Base-by-base conservation (phyloP, 345 rosid species). In the Moricandia moricandioides region DNA sequence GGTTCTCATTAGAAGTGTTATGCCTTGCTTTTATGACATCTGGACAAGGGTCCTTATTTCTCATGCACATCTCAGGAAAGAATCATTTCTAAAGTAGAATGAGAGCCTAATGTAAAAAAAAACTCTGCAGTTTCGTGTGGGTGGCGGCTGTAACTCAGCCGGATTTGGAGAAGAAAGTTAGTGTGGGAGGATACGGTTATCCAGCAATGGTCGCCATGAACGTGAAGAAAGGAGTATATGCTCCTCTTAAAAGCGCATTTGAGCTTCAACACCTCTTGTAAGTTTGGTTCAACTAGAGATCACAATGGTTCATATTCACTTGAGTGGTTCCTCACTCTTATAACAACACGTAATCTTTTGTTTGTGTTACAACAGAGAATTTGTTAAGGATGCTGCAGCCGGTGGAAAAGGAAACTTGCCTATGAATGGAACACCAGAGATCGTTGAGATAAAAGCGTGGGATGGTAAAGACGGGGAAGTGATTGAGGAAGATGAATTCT, bases 181-280 rank as follows among this genome's bases (percentile, higher is more conserved):
- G 24, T 2, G 96, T 95, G 18, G 99, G 99, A 51, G 99, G 98
- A 64, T 95, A 92, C 9, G 98, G 99, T 8, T 95, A 92, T 62
- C 98, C 99, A 3, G 99, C 99, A 43, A 80, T 95, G 77, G 96
- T 95, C 33, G 99, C 98, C 37, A 77, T 95, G 88, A 95, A 95
- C 70, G 80, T 84, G 64, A 95, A 95, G 90, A 92, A 92, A 84
- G 97, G 87, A 76, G 98, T 87, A 21, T 92, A 89, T 78, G 88
- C 99, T 67, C 98, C 99, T 18, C 93, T 95, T 30, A 90, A 86
- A 83, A 92, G 99, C 54, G 99, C 99, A 58, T 95, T 84, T 77
- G 97, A 89, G 83, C 90, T 90, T 18, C 93, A 82, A 34, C 97
- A 92, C 30, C 77, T 95, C 51, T 58, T 75, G 99, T 92, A 84